phyloP scores from a whole-genome alignment of 148 eudicot species.

The Fagopyrum tataricum region DNA sequence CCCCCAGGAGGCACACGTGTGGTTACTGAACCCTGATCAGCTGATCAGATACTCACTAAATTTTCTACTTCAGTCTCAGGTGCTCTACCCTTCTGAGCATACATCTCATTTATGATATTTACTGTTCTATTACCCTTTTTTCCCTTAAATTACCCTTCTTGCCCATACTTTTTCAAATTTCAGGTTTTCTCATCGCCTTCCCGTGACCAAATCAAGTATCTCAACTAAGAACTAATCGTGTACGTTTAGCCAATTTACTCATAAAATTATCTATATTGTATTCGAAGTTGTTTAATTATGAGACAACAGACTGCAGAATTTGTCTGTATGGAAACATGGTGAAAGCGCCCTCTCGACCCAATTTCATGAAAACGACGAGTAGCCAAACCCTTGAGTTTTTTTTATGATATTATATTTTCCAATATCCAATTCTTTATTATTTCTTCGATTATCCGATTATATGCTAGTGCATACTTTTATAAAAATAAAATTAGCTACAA shows the following conservation, averaged over 20 bases:
- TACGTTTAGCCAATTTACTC: neutral
- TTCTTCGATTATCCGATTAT: neutral
- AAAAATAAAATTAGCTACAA: neutral
- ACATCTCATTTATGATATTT: neutral
- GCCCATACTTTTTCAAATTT: neutral
- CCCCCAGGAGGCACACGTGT: neutral
- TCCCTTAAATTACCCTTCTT: neutral
- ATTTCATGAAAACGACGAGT: constrained; percentile 9
- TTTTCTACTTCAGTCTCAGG: neutral
- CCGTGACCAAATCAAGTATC: neutral
- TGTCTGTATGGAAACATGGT: constrained; percentile 6
- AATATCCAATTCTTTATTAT: neutral
- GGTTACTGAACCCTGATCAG: neutral
- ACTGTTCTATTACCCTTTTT: neutral
- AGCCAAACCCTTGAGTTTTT: neutral
- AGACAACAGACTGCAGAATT: neutral
- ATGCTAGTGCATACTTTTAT: neutral
- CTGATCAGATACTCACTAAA: neutral
- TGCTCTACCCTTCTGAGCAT: neutral
- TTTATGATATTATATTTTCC: neutral
- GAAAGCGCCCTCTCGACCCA: neutral
- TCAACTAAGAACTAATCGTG: no score
- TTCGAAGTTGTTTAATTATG: neutral
- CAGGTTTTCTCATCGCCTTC: neutral
- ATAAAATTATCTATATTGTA: neutral